These are phyloP conservation scores for Petunia axillaris DNA, from an alignment of 257 asterid genomes.

Conservation along the genomic window DNA sequence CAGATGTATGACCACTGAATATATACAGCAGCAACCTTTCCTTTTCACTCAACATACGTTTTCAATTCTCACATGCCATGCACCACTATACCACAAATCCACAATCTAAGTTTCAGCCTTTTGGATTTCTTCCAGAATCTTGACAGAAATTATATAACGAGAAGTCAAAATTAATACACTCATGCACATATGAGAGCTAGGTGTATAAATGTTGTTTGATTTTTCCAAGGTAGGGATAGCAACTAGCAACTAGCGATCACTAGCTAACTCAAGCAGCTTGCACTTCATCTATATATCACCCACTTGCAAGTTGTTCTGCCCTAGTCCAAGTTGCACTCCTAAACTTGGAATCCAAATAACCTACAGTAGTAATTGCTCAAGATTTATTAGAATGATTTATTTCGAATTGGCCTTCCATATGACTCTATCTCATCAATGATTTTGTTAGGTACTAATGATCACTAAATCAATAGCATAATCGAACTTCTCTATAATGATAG, in stretches of 20 bases:
- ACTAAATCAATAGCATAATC: too few species aligned
- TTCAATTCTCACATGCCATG: neutral
- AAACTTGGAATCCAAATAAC: neutral
- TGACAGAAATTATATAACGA: neutral
- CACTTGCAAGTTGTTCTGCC: too few species aligned
- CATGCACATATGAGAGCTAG: neutral
- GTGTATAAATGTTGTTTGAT: neutral
- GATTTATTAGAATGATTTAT: neutral
- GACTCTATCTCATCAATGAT: too few species aligned
- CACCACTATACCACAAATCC: neutral
- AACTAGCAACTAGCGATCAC: neutral
- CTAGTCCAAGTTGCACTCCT: conserved; percentile 17
- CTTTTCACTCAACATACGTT: neutral
- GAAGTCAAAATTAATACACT: neutral
- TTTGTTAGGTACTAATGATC: neutral
- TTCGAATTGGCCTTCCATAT: neutral
- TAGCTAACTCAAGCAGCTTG: neutral
- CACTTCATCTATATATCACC: neutral
- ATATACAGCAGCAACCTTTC: neutral
- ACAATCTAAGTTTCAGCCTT: neutral
- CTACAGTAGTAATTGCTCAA: neutral
- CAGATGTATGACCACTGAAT: neutral
- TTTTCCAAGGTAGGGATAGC: neutral
- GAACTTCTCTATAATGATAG: too few species aligned
- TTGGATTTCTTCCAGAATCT: neutral